phyloP scores from a whole-genome alignment of 2,329 filamentous ascomycete genomes.

The Botrytis fabae region DNA sequence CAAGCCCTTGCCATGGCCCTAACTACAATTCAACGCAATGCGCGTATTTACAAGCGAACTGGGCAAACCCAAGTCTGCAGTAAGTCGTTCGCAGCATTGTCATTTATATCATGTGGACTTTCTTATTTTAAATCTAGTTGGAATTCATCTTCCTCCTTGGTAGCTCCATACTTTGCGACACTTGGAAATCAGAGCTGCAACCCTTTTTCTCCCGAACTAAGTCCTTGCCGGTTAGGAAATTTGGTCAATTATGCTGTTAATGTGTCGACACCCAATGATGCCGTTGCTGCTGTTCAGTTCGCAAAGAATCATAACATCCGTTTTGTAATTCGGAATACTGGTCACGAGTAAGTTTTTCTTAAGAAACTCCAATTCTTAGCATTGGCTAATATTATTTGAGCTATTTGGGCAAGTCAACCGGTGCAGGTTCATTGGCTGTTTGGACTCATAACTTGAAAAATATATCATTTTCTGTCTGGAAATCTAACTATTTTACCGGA shows the following conservation, averaged over 20 bases:
- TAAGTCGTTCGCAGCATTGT: not conserved
- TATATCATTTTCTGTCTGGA: conserved; percentile 45
- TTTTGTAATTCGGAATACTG: conserved; percentile 55
- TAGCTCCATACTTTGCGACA: conserved; percentile 45
- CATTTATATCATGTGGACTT: not conserved
- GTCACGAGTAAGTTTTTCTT: conserved; percentile 48
- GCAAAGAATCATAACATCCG: conserved; percentile 44
- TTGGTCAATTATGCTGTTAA: conserved; percentile 42
- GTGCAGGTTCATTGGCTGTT: conserved; percentile 57
- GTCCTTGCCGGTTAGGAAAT: conserved; percentile 44
- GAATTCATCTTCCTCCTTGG: conserved; percentile 14
- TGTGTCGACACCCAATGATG: conserved; percentile 32
- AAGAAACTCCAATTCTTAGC: not conserved
- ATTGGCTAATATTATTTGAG: conserved; percentile 25
- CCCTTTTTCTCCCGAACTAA: conserved; percentile 41
- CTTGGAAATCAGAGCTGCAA: conserved; percentile 39
- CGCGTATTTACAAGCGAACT: conserved; percentile 23
- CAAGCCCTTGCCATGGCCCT: conserved; percentile 26
- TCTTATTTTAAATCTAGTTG: conserved; percentile 2
- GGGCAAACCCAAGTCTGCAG: conserved; percentile 23
- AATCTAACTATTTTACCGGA: conserved; percentile 48
- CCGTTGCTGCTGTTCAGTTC: conserved; percentile 43
- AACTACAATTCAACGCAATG: conserved; percentile 24
- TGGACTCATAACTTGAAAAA: conserved; percentile 58
- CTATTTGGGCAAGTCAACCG: conserved; percentile 59